Evolutionary conservation across 1,284 basidiomycete species (phyloP), one percentile per base, ranked within the genome.

Genomic region (Trametes sp.): DNA sequence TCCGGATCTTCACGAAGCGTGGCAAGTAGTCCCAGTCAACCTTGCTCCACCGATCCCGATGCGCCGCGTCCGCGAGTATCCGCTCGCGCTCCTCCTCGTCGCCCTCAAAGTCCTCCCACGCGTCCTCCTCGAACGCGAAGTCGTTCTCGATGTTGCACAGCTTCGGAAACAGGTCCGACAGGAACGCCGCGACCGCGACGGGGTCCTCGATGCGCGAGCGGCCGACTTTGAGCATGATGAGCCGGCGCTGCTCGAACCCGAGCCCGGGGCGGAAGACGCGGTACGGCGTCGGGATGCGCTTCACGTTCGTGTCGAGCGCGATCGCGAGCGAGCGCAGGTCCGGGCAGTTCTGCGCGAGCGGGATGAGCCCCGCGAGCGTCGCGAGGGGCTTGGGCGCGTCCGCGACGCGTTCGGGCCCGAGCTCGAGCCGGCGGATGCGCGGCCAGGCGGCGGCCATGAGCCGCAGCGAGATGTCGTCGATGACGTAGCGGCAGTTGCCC

Each of bases 101-200:
- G 9, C 13, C 48, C 4, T 31, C 48, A 10, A 26, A 36, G 16
- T 41, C 42, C 21, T 24, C 42, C 42, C 42, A 45, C 21, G 42
- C 24, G 21, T 26, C 26, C 51, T 38, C 51, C 35, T 28, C 23
- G 36, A 53, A 28, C 11, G 33, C 14, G 23, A 24, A 53, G 36
- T 16, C 49, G 38, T 28, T 8, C 11, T 46, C 54, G 31, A 28
- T 35, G 4, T 55, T 38, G 16, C 23, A 23, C 41, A 35, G 24
- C 33, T 36, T 36, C n/a, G 54, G 49, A 41, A 61, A 56, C 23
- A 52, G 31, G 54, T 55, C 49, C 38, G 59, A 56, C 48, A 61
- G 24, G 42, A 56, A 52, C 38, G 54, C 54, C 23, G 54, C 54
- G 42, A 55, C 54, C 21, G 42, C 42, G 29, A 16, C 23, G 13